Conservation (phyloP, 2,329 filamentous ascomycete species). For the Epichloe gansuensis region DNA sequence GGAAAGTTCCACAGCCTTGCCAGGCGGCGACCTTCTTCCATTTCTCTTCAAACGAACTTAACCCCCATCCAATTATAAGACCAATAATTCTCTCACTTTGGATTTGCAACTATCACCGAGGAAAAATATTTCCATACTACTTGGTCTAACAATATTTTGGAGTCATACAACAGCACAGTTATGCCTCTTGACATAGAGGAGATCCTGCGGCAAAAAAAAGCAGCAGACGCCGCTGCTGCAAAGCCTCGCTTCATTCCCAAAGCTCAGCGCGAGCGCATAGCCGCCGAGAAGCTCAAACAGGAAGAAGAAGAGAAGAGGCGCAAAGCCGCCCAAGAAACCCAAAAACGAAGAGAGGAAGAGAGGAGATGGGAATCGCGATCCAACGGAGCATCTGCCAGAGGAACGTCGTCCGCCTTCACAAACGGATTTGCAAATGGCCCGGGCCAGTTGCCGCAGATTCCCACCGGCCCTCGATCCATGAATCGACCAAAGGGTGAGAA, state of each 20-base stretch:
- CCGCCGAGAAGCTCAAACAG: constrained; percentile 65
- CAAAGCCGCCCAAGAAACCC: constrained; percentile 45
- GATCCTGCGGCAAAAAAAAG: constrained; percentile 72
- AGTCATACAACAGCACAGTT: background rate
- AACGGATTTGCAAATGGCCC: constrained; percentile 15
- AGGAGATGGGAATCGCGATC: constrained; percentile 22
- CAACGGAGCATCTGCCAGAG: constrained; percentile 11
- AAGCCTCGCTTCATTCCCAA: constrained; percentile 85
- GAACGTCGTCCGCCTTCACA: constrained; percentile 9
- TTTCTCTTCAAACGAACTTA: too few species aligned
- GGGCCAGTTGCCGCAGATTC: constrained; percentile 27
- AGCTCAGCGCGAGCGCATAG: constrained; percentile 68
- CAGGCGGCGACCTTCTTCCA: background rate
- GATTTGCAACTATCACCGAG: too few species aligned
- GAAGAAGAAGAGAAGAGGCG: constrained; percentile 46
- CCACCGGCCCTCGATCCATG: constrained; percentile 64
- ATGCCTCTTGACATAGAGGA: constrained; percentile 68
- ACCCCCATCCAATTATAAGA: too few species aligned
- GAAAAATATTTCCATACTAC: too few species aligned
- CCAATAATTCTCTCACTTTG: too few species aligned
- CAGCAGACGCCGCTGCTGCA: constrained; percentile 68
- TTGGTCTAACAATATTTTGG: background rate
- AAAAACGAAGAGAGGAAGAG: constrained; percentile 58
- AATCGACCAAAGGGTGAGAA: constrained; percentile 28
- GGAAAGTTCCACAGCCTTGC: constrained; percentile 8